phyloP scores from a whole-genome alignment of 2,329 filamentous ascomycete genomes.

The Fusarium dlaminii region DNA sequence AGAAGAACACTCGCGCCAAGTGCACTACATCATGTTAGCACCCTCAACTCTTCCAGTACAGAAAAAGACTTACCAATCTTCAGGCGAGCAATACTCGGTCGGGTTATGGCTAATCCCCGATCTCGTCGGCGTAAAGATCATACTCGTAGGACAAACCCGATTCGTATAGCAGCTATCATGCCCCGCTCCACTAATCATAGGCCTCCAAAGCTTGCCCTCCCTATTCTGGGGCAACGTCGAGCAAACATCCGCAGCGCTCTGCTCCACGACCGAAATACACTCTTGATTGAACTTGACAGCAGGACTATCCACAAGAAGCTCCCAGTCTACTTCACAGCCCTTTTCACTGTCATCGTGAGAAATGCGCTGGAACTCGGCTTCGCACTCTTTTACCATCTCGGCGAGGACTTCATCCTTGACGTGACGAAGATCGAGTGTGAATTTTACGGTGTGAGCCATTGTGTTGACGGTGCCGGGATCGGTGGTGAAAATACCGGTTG shows the following conservation, averaged over 20 bases:
- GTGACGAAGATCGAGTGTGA: not conserved
- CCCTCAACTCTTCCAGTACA: accelerated
- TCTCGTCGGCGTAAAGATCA: constrained; percentile 13
- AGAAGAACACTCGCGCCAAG: constrained; percentile 1
- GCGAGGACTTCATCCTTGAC: not conserved
- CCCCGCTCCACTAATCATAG: constrained; percentile 6
- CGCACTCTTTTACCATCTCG: not conserved
- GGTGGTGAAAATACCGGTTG: not conserved
- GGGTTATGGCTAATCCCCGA: constrained; percentile 9
- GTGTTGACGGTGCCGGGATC: constrained; percentile 1
- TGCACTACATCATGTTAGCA: not conserved
- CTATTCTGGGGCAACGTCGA: not conserved
- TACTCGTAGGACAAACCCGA: constrained; percentile 1
- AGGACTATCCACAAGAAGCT: not conserved
- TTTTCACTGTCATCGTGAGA: not conserved
- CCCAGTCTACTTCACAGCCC: not conserved
- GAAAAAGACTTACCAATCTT: not conserved
- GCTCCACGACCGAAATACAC: constrained; percentile 4
- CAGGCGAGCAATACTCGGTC: not conserved
- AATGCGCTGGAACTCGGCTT: not conserved
- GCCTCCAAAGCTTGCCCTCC: not conserved
- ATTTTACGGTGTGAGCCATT: not conserved
- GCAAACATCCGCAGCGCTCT: not conserved
- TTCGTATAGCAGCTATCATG: constrained; percentile 18
- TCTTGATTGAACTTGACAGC: not conserved